Evolutionary conservation across 768 basidiomycete species (phyloP), one percentile per base, ranked within the genome.

Genomic region (Jaapia argillacea): DNA sequence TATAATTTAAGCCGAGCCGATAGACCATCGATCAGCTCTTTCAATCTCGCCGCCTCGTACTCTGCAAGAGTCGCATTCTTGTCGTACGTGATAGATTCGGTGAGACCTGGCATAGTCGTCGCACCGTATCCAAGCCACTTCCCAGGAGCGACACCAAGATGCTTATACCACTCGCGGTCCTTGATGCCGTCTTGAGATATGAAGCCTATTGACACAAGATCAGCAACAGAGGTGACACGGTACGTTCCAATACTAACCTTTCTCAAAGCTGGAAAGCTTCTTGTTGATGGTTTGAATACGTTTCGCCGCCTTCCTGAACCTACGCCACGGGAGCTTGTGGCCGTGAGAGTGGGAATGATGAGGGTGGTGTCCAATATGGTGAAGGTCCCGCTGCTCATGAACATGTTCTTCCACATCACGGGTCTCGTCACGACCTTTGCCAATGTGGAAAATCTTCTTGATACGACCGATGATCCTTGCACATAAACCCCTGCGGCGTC

Each of bases 101-200:
- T 82, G 23, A 92, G 63, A 13, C 71, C 86, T 1, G 88, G 90
- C 47, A 92, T 68, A 0, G 87, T 87, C 0, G 88, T 90, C 2
- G 88, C 85, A 4, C 87, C 87, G 53, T 88, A 87, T 4, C 85
- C 37, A 12, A 21, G 12, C 77, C 82, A 82, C 59, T 86, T 81
- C 28, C 89, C 90, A 24, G 91, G 90, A 3, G 90, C 87, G 35
- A 90, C 85, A 39, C 74, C 89, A 14, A 90, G 70, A 60, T 91
- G 83, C 53, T 68, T 77, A 58, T 85, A 94, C 90, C 90, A 93
- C 56, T 87, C 82, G 24, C 85, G 71, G 43, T 81, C 78, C 51
- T 79, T 79, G 49, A 91, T 78, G 0, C 90, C 91, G 13, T 66
- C 77, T 53, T 81, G 67, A 4, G 77, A 78, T 46, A 92, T 82